Conservation (phyloP, 148 eudicot species). For the Diospyros lotus region DNA sequence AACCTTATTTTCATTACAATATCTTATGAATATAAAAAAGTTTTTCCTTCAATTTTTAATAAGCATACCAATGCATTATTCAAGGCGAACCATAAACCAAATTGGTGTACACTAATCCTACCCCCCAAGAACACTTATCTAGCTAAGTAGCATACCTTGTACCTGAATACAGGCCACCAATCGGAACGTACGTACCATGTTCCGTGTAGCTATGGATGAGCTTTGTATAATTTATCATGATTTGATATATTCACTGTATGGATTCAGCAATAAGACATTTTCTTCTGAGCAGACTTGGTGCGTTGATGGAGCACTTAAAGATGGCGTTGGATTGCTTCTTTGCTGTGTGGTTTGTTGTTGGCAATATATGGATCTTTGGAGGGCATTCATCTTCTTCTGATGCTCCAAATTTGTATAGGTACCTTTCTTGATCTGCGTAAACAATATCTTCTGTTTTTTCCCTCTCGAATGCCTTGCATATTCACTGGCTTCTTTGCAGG, state of each 20-base stretch:
- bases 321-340: conserved; percentile 83
- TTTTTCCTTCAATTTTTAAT: no score
- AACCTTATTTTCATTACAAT: no score
- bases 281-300: conserved; percentile 35
- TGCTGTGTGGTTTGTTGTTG: conserved; percentile 84
- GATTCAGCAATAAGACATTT: conserved; percentile 2
- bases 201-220: no score
- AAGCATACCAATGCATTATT: no score
- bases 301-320: conserved; percentile 58
- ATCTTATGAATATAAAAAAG: no score
- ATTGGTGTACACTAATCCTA: no score
- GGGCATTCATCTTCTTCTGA: conserved; percentile 66
- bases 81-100: no score
- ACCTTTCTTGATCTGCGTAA: neutral
- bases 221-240: neutral
- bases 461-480: neutral
- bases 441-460: neutral
- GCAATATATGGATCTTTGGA: conserved; percentile 77
- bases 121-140: no score
- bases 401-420: conserved; percentile 83
- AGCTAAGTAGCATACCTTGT: no score
- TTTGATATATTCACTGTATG: neutral
- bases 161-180: no score
- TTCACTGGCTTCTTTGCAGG: conserved; percentile 30
- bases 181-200: no score